Evolutionary conservation across 768 basidiomycete genomes (phyloP), one percentile per base, ranked within the genome.

Genomic region (Hebeloma cylindrosporum): DNA sequence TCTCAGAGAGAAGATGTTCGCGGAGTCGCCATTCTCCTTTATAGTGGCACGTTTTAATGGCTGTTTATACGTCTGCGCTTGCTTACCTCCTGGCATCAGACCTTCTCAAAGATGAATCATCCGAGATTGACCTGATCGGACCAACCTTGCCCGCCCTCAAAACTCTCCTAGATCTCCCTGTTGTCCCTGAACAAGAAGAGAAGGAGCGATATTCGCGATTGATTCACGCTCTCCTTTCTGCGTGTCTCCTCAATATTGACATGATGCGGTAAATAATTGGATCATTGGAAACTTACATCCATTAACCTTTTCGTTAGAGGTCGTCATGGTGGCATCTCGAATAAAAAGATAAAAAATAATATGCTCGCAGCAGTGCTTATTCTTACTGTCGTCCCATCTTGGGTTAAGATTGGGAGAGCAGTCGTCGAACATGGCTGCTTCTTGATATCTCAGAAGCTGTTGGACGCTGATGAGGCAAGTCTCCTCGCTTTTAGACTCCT

Each of bases 261-360:
- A 88, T 85, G 49, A 93, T 96, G 86, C 79, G 93, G 93, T 93
- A 39, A 48, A 82, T 52, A 16, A 10, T 8, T 4, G 22, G 16
- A 9, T 32, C 36, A 3, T 38, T 30, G 30, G 17, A 34, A 16
- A n/a, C 17, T 22, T 41, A 25, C 38, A 18, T 18, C 17, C 18
- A 16, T 35, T n/a, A 50, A 30, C 14, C 14, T 31, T 18, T 10
- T 31, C 43, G 26, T n/a, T 50, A 95, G 94, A 28, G 88, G 89
- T 7, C 84, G 95, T 35, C 75, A 82, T 47, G 94, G 93, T 0
- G 54, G 74, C 0, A 81, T 88, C 7, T 87, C 88, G 2, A 68
- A 78, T 2, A 82, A 84, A 63, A 97, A 97, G 69, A 74, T 88
- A 62, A 94, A 92, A 67, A 90, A 83, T 57, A 98, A 96, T 63